Evolutionary conservation across 805 yeast genomes (phyloP).

Genomic region (Wickerhamomyces chambardii): DNA sequence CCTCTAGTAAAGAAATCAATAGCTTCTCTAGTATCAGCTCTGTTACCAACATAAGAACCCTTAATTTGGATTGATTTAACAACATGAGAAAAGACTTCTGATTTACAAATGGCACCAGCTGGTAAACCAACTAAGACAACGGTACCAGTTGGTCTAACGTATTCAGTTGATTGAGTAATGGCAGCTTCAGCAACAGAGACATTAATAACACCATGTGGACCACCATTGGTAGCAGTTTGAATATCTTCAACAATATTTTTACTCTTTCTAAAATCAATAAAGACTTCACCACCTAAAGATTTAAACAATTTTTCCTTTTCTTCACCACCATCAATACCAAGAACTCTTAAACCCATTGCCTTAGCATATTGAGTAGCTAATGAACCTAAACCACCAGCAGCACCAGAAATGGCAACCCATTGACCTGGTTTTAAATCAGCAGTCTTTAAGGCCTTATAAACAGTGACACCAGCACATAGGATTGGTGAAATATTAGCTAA

Average conservation of each 20-base stretch:
- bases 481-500: slow-evolving; percentile 62
- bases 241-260: slow-evolving; percentile 44
- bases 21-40: slow-evolving; percentile 71
- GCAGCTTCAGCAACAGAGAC: slow-evolving; percentile 66
- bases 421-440: slow-evolving; percentile 40
- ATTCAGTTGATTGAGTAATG: slow-evolving; percentile 44
- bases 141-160: slow-evolving; percentile 57
- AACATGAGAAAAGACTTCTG: slow-evolving; percentile 63
- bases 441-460: slow-evolving; percentile 50
- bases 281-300: slow-evolving; percentile 44
- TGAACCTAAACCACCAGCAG: slow-evolving; percentile 56
- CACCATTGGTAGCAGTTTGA: slow-evolving; percentile 50
- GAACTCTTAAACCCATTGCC: slow-evolving; percentile 47
- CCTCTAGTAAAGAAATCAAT: slow-evolving; percentile 57
- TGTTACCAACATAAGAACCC: slow-evolving; percentile 85
- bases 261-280: slow-evolving; percentile 43
- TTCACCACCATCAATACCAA: slow-evolving; percentile 49
- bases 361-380: slow-evolving; percentile 50
- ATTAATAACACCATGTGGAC: slow-evolving; percentile 69
- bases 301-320: slow-evolving; percentile 37
- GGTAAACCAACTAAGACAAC: slow-evolving; percentile 71
- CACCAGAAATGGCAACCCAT: slow-evolving; percentile 54
- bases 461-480: slow-evolving; percentile 56
- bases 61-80: slow-evolving; percentile 59
- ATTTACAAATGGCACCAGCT: slow-evolving; percentile 59